Conservation (phyloP, 2,329 filamentous ascomycete genomes). For the Taxawa tesnikishii region DNA sequence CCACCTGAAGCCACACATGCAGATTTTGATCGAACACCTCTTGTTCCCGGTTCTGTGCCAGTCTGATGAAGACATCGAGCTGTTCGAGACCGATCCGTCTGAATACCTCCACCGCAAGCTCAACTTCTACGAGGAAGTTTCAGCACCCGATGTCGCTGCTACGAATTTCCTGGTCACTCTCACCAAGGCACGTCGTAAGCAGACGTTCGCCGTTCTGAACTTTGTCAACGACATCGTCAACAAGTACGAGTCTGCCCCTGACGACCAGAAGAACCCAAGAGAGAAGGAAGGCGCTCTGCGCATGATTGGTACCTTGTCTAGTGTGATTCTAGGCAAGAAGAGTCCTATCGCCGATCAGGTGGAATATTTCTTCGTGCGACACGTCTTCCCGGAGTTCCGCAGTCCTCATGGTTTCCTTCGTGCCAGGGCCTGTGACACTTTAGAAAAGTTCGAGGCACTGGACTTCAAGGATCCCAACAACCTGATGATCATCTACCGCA, state of each 20-base stretch:
- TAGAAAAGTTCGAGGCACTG: slow-evolving; percentile 95
- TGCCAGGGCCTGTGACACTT: slow-evolving; percentile 87
- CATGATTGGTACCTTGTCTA: slow-evolving; percentile 92
- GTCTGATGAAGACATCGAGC: slow-evolving; percentile 79
- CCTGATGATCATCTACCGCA: slow-evolving; percentile 88
- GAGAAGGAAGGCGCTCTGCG: slow-evolving; percentile 93
- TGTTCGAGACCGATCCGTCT: slow-evolving; percentile 87
- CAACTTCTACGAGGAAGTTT: slow-evolving; percentile 96
- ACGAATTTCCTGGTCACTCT: slow-evolving; percentile 94
- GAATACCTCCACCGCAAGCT: slow-evolving; percentile 96
- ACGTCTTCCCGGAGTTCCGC: slow-evolving; percentile 96
- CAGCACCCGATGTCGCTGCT: slow-evolving; percentile 85
- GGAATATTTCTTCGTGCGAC: slow-evolving; percentile 95
- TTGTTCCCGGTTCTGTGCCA: slow-evolving; percentile 93
- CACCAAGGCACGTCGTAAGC: slow-evolving; percentile 87
- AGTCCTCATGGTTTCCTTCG: slow-evolving; percentile 85
- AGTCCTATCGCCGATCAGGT: slow-evolving; percentile 95
- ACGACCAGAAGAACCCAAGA: slow-evolving; percentile 82
- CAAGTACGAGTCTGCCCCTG: slow-evolving; percentile 73
- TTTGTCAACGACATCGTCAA: slow-evolving; percentile 95
- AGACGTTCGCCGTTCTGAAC: slow-evolving; percentile 86
- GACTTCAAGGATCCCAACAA: slow-evolving; percentile 97
- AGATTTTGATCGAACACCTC: slow-evolving; percentile 84
- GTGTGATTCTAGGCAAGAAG: slow-evolving; percentile 94
- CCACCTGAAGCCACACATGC: slow-evolving; percentile 83